phyloP scores from a whole-genome alignment of 2,329 filamentous ascomycete species.

The Bipolaris zeicola region DNA sequence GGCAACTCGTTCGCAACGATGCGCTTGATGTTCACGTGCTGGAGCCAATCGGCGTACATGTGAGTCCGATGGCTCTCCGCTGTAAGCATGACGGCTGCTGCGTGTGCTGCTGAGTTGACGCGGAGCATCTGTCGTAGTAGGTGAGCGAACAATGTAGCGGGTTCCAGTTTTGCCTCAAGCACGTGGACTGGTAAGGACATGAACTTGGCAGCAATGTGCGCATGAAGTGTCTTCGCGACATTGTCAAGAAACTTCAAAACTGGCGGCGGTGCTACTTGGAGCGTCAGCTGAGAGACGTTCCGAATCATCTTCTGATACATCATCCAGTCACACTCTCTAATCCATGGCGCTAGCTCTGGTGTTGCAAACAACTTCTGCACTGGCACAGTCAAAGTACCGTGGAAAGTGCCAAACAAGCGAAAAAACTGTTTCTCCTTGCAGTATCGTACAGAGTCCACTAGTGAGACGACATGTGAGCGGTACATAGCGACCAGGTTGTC shows the following conservation, averaged over 20 bases:
- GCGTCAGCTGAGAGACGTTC: slow-evolving; percentile 83
- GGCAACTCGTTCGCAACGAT: slow-evolving; percentile 64
- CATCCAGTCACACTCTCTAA: slow-evolving; percentile 91
- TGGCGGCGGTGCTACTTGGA: slow-evolving; percentile 87
- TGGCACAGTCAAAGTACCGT: slow-evolving; percentile 93
- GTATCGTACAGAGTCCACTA: slow-evolving; percentile 93
- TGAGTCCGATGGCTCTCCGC: slow-evolving; percentile 88
- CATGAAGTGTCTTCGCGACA: slow-evolving; percentile 80
- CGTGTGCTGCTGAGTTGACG: slow-evolving; percentile 92
- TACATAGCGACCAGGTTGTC: slow-evolving; percentile 87
- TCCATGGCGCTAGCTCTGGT: slow-evolving; percentile 83
- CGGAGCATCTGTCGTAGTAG: slow-evolving; percentile 85
- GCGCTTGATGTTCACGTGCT: slow-evolving; percentile 61
- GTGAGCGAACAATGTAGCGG: slow-evolving; percentile 85
- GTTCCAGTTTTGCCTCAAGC: slow-evolving; percentile 82
- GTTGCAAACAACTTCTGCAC: slow-evolving; percentile 91
- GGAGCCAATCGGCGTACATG: slow-evolving; percentile 94
- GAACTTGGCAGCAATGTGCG: slow-evolving; percentile 84
- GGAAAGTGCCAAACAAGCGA: slow-evolving; percentile 91
- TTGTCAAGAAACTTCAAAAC: slow-evolving; percentile 86
- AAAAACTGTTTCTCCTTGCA: slow-evolving; percentile 98
- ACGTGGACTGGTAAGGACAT: slow-evolving; percentile 85
- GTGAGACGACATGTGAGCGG: slow-evolving; percentile 89
- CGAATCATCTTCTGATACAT: slow-evolving; percentile 98
- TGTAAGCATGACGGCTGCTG: slow-evolving; percentile 89